phyloP scores from a whole-genome alignment of 345 rosid genomes.

The Cardiospermum halicacabum region DNA sequence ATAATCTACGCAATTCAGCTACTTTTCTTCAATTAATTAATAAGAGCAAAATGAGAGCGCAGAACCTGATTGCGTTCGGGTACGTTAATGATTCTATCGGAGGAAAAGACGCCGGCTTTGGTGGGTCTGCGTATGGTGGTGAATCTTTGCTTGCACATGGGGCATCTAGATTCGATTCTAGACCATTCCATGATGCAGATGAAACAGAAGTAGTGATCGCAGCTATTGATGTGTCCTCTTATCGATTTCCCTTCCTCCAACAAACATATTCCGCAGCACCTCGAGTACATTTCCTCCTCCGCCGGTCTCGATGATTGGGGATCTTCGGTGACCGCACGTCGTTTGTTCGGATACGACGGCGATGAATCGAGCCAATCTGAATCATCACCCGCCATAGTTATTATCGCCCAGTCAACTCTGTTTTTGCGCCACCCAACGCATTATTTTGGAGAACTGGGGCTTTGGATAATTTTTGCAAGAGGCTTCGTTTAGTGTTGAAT shows the following conservation, averaged over 20 bases:
- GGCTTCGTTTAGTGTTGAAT: too few relatives aligned
- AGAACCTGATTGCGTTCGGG: constrained; percentile 52
- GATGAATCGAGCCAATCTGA: neutral
- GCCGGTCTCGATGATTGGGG: neutral
- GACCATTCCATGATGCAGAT: constrained; percentile 68
- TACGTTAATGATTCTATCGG: constrained; percentile 32
- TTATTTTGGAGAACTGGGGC: too few relatives aligned
- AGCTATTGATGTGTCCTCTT: constrained; percentile 53
- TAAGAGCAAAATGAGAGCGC: neutral
- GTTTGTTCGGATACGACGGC: constrained; percentile 15
- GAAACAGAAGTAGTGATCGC: constrained; percentile 63
- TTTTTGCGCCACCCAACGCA: too few relatives aligned
- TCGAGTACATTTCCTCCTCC: constrained; percentile 9
- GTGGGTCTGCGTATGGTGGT: constrained; percentile 35
- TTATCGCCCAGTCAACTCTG: neutral
- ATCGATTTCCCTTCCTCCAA: constrained; percentile 33
- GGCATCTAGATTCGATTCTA: constrained; percentile 55
- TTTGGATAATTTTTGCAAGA: too few relatives aligned
- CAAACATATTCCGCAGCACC: constrained; percentile 49
- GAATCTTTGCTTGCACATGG: constrained; percentile 57
- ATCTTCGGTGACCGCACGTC: neutral
- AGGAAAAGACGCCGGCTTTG: constrained; percentile 30
- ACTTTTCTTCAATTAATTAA: neutral
- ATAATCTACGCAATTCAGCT: neutral
- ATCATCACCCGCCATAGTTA: neutral